Evolutionary conservation across 441 rosid species (phyloP), one percentile per base, ranked within the genome.

Genomic region (Geranium incanum): DNA sequence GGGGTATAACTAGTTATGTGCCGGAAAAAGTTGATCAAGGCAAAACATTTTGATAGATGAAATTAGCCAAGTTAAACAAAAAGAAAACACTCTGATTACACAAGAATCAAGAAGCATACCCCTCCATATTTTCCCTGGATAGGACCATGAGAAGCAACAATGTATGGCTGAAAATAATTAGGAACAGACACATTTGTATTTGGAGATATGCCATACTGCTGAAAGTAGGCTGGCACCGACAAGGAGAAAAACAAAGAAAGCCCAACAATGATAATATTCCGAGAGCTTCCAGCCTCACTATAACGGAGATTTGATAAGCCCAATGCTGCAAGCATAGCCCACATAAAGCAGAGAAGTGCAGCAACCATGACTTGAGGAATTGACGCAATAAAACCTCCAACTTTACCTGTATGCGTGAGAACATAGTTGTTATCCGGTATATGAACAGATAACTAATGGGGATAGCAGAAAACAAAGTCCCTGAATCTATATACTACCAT

Each of bases 221-320:
- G 99, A 74, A 94, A 92, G 82, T 94, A 94, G 60, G 99, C 91
- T 6, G 99, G 97, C 68, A 90, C 78, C 6, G 99, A 92, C 36
- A 94, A 91, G 12, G 97, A 89, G 72, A 90, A 94, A 75, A 91
- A 94, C 77, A 94, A 72, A 50, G 97, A 90, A 62, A 92, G 77
- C 70, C 99, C 99, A 13, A 94, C 94, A 21, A 94, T 90, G 70
- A 94, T 94, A 72, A 94, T 94, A 57, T 94, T 94, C 66, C 99
- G 78, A 0, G 99, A 94, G 84, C 99, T 94, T 79, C 99, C 99
- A 38, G 97, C 99, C 80, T 92, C 99, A 64, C 97, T 94, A 45
- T 94, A 94, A 1, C 99, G 91, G 50, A 94, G 85, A 81, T 94
- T 94, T 16, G 99, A 94, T 75, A 93, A 79, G 69, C 98, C 98